These are phyloP conservation scores for Pseudonectria foliicola DNA, from an alignment of 2,329 filamentous ascomycete genomes.

Conservation along the genomic window DNA sequence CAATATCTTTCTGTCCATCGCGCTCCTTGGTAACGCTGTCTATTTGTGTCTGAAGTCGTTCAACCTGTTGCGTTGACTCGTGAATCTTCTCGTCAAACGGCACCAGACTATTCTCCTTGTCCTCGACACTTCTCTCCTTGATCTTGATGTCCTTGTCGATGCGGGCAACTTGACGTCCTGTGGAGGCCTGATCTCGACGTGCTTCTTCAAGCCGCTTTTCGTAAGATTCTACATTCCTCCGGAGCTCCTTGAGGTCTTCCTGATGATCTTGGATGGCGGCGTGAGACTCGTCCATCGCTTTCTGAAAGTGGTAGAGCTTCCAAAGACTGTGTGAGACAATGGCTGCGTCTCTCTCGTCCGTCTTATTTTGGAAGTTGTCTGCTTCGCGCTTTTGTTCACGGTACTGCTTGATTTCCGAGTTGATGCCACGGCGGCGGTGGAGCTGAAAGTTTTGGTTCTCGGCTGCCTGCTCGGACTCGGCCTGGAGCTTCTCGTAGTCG, in stretches of 20 bases:
- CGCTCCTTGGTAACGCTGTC: conserved; percentile 68
- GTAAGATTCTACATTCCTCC: conserved; percentile 79
- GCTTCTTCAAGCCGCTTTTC: conserved; percentile 74
- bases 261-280: conserved; percentile 88
- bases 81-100: conserved; percentile 89
- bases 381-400: conserved; percentile 95
- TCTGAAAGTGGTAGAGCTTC: conserved; percentile 95
- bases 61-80: conserved; percentile 65
- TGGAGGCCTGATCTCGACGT: conserved; percentile 72
- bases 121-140: conserved; percentile 82
- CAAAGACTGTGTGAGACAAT: conserved; percentile 91
- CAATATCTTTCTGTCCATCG: conserved; percentile 59
- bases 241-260: conserved; percentile 87
- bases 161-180: conserved; percentile 68
- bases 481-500: conserved; percentile 87
- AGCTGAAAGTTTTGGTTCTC: conserved; percentile 87
- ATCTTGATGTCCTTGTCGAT: conserved; percentile 78
- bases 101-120: conserved; percentile 76
- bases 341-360: conserved; percentile 81
- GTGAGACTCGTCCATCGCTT: conserved; percentile 85
- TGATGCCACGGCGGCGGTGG: conserved; percentile 84
- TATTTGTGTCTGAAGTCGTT: conserved; percentile 60
- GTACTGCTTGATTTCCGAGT: conserved; percentile 96
- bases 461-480: conserved; percentile 74
- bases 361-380: conserved; percentile 86